These are phyloP conservation scores for Blastosporella zonata DNA, from an alignment of 1,284 basidiomycete species.

Conservation along the genomic window DNA sequence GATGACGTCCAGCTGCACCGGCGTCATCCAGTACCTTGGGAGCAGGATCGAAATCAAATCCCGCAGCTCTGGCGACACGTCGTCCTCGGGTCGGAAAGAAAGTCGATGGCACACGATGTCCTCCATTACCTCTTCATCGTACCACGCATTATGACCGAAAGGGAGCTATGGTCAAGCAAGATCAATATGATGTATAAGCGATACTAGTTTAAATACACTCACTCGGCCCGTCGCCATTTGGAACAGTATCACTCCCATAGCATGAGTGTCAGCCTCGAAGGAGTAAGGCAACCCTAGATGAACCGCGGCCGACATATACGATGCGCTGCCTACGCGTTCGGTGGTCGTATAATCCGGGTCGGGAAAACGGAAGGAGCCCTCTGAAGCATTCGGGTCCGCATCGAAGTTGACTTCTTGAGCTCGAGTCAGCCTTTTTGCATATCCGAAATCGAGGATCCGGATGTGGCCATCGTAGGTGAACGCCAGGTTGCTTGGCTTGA, in stretches of 20 bases:
- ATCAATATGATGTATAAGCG: not conserved
- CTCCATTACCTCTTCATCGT: slow-evolving; percentile 4
- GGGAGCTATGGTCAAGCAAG: slow-evolving; percentile 12
- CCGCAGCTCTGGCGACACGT: slow-evolving; percentile 15
- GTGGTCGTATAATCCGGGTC: slow-evolving; percentile 11
- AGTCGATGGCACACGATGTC: slow-evolving; percentile 11
- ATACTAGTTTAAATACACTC: not conserved
- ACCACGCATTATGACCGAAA: slow-evolving; percentile 11
- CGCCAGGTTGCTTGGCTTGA: slow-evolving; percentile 26
- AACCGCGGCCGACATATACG: slow-evolving; percentile 23
- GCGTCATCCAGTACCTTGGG: slow-evolving; percentile 17
- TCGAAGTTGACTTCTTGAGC: slow-evolving; percentile 8
- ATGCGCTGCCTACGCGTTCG: slow-evolving; percentile 21
- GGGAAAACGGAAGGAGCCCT: slow-evolving; percentile 6
- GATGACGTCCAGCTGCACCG: slow-evolving; percentile 11
- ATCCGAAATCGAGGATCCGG: slow-evolving; percentile 23
- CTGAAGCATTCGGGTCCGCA: slow-evolving; percentile 7
- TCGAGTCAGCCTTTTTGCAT: slow-evolving; percentile 20
- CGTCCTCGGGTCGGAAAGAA: slow-evolving; percentile 8
- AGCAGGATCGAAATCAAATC: slow-evolving; percentile 19
- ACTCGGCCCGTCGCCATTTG: slow-evolving; percentile 23
- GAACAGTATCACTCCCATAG: slow-evolving; percentile 20
- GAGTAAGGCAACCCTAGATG: slow-evolving; percentile 21
- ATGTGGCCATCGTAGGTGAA: slow-evolving; percentile 23
- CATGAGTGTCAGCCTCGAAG: slow-evolving; percentile 22